phyloP scores from a whole-genome alignment of 2,329 filamentous ascomycete genomes.

The Colletotrichum salicis region DNA sequence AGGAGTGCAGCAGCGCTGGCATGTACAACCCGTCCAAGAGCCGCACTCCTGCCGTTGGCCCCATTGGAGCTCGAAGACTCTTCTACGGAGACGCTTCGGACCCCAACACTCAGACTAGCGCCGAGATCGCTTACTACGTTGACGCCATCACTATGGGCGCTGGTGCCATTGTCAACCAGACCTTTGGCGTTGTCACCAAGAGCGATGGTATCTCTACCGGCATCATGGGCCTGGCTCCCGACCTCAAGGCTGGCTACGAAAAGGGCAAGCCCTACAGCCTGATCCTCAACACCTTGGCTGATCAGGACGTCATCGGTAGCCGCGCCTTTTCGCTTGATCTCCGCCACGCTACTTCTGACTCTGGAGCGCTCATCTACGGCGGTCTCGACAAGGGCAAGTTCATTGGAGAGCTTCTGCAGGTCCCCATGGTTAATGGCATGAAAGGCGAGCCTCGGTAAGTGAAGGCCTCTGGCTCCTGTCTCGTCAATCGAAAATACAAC shows the following conservation, averaged over 20 bases:
- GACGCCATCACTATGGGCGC: slow-evolving; percentile 59
- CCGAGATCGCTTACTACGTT: slow-evolving; percentile 56
- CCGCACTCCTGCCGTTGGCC: slow-evolving; percentile 49
- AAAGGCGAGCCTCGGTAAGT: slow-evolving; percentile 45
- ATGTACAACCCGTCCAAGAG: slow-evolving; percentile 57
- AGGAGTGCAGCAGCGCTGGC: slow-evolving; percentile 54
- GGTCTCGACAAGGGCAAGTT: slow-evolving; percentile 64
- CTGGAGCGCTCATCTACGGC: slow-evolving; percentile 64
- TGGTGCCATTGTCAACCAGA: slow-evolving; percentile 52
- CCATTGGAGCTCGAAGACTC: slow-evolving; percentile 50
- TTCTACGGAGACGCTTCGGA: slow-evolving; percentile 53
- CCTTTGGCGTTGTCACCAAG: slow-evolving; percentile 59
- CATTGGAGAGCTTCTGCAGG: slow-evolving; percentile 55
- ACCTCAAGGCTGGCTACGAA: slow-evolving; percentile 51
- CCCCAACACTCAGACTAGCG: slow-evolving; percentile 47
- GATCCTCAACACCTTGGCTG: slow-evolving; percentile 60
- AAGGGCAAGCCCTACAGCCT: slow-evolving; percentile 58
- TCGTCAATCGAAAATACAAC: background rate
- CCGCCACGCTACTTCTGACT: slow-evolving; percentile 53
- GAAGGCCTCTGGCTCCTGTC: background rate
- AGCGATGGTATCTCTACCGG: slow-evolving; percentile 62
- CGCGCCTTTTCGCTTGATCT: slow-evolving; percentile 64
- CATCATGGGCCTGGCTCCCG: slow-evolving; percentile 62
- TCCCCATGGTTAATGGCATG: slow-evolving; percentile 53
- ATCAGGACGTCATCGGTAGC: slow-evolving; percentile 59